Evolutionary conservation across 345 rosid species (phyloP), one percentile per base, ranked within the genome.

Genomic region (Rubroshorea leprosula): DNA sequence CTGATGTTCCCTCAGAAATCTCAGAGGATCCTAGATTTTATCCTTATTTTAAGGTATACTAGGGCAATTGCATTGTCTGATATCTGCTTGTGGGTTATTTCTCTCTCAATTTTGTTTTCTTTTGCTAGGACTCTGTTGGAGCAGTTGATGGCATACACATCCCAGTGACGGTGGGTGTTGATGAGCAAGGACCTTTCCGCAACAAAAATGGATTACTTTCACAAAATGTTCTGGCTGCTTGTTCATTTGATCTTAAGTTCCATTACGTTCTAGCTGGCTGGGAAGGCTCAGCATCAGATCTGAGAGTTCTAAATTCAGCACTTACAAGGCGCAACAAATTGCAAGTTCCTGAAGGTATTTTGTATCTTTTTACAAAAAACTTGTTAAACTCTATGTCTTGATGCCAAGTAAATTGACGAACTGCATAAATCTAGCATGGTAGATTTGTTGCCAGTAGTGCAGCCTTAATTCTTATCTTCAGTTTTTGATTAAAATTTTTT

Each of bases 221-320:
- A n/a, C 98, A 91, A 68, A 79, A 76, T 64, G 85, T 88, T 63
- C 71, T 91, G 52, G 90, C 83, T 26, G 95, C 96, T 51, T 82
- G 81, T 58, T 85, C 95, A 26, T 78, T 88, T 68, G 96, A 91
- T 72, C 74, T 91, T 62, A 82, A 78, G 74, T 91, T 91, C 69
- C 80, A 74, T 68, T 91, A 88, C 59, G 95, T 91, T 20, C 74
- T 86, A 43, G 96, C 98, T 67, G 98, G 98, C 15, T 91, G 98
- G 98, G 98, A 91, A 78, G 96, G 96, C 39, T 88, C 98, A 2
- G 92, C 98, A 57, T 79, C 89, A 13, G 88, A 88, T 73, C 80
- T 80, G 67, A 78, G 75, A 58, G 92, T 88, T 73, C 72, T 91
- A 29, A 75, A 81, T 57, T 84, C 96, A 0, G 95, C 95, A 23